Evolutionary conservation across 2,329 filamentous ascomycete genomes (phyloP).

Genomic region (Aureobasidium sp.): DNA sequence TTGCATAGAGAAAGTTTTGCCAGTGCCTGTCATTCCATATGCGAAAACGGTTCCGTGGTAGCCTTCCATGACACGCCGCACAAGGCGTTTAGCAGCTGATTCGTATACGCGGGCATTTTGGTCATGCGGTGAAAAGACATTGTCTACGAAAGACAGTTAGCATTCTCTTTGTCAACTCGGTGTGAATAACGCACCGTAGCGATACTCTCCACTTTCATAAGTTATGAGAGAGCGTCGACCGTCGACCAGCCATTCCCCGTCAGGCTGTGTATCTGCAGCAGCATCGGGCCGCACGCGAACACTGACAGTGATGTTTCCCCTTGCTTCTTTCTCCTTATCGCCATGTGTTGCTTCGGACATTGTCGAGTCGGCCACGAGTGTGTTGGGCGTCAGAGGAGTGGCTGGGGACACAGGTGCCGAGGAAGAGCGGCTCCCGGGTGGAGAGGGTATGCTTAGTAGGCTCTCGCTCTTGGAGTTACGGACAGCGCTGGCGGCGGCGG

Average conservation of each 20-base stretch:
- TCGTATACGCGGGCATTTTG: slow-evolving; percentile 95
- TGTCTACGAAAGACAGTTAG: slow-evolving; percentile 51
- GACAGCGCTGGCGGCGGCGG: slow-evolving; percentile 63
- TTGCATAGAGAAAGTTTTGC: slow-evolving; percentile 99
- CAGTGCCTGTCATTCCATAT: slow-evolving; percentile 98
- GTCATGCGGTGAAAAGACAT: slow-evolving; percentile 89
- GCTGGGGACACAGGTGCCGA: slow-evolving; percentile 90
- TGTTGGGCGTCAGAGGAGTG: slow-evolving; percentile 80
- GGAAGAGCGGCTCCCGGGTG: slow-evolving; percentile 80
- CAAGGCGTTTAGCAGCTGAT: slow-evolving; percentile 82
- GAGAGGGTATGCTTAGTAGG: slow-evolving; percentile 68
- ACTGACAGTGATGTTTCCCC: slow-evolving; percentile 93
- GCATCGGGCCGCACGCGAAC: slow-evolving; percentile 85
- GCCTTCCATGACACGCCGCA: slow-evolving; percentile 96
- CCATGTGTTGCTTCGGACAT: slow-evolving; percentile 18
- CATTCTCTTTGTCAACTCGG: not conserved
- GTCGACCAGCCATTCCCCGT: slow-evolving; percentile 89
- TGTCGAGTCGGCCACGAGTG: slow-evolving; percentile 63
- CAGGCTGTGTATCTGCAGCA: slow-evolving; percentile 50
- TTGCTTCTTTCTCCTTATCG: slow-evolving; percentile 53
- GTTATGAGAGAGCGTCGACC: slow-evolving; percentile 72
- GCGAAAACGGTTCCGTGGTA: slow-evolving; percentile 98
- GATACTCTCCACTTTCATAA: slow-evolving; percentile 88
- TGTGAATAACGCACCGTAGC: slow-evolving; percentile 60
- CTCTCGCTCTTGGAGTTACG: slow-evolving; percentile 63